These are phyloP conservation scores for Ceriops decandra DNA, from an alignment of 345 rosid species.

Conservation along the genomic window DNA sequence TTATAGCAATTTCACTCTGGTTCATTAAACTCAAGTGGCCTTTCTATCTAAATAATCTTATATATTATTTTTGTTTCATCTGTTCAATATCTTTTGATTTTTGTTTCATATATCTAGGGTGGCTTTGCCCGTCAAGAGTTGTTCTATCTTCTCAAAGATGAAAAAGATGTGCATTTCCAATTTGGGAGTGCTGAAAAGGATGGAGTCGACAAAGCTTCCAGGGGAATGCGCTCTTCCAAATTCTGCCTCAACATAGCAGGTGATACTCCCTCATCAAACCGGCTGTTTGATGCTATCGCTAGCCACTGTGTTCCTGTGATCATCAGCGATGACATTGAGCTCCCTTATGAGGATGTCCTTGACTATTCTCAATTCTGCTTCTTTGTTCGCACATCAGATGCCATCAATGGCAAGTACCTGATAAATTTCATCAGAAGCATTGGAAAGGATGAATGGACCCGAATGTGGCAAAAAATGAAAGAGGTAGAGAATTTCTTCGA, in stretches of 20 bases:
- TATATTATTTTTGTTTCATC: neutral
- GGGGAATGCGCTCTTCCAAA: slow-evolving; percentile 80
- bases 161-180: slow-evolving; percentile 80
- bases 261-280: slow-evolving; percentile 93
- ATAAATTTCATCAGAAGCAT: slow-evolving; percentile 56
- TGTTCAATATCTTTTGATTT: neutral
- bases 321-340: slow-evolving; percentile 88
- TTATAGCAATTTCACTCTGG: too few relatives aligned
- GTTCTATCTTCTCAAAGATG: slow-evolving; percentile 62
- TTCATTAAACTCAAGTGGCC: neutral
- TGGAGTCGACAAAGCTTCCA: slow-evolving; percentile 60
- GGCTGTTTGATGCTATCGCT: slow-evolving; percentile 87
- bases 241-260: slow-evolving; percentile 97
- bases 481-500: slow-evolving; percentile 56
- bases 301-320: slow-evolving; percentile 93
- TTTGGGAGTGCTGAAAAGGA: slow-evolving; percentile 67
- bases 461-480: slow-evolving; percentile 60
- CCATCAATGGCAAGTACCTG: slow-evolving; percentile 61
- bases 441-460: slow-evolving; percentile 66
- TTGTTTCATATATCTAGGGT: slow-evolving; percentile 43
- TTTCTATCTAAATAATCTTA: neutral
- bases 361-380: slow-evolving; percentile 86
- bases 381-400: slow-evolving; percentile 75
- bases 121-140: slow-evolving; percentile 81
- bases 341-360: slow-evolving; percentile 82